A percentile compares a stretch with the other conserved stretches of the same genome.
Conservation (phyloP, 139 green algal species). For the Yamagishiella unicocca region DNA sequence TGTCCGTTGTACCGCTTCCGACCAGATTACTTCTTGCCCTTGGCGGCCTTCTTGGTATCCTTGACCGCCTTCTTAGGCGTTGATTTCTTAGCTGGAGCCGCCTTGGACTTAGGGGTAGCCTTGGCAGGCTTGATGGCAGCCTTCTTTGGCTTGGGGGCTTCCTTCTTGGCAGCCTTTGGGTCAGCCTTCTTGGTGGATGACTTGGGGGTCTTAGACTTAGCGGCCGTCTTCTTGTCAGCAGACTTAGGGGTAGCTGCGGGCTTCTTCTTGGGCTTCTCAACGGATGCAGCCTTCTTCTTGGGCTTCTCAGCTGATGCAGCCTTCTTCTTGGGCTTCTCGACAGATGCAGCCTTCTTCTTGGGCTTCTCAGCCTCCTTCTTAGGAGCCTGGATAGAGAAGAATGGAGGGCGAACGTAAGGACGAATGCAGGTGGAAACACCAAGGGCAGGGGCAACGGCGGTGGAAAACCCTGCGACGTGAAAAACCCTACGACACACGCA, state of each 20-base stretch:
- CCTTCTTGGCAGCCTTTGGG: constrained; percentile 40
- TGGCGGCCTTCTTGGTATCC: constrained; percentile 38
- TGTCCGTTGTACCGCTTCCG: too few species aligned
- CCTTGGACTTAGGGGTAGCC: constrained; percentile 49
- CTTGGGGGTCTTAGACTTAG: not conserved
- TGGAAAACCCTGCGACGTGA: too few species aligned
- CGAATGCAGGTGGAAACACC: too few species aligned
- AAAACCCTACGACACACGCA: too few species aligned
- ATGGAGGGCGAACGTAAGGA: too few species aligned
- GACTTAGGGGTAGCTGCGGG: constrained; percentile 6
- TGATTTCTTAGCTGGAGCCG: constrained; percentile 26
- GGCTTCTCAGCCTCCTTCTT: constrained; percentile 53
- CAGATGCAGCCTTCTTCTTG: constrained; percentile 45
- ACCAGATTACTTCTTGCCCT: constrained; percentile 31
- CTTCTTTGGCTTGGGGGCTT: constrained; percentile 47
- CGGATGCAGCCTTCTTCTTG: constrained; percentile 37
- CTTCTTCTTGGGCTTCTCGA: constrained; percentile 54
- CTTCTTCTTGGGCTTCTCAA: constrained; percentile 40
- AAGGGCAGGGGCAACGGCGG: too few species aligned
- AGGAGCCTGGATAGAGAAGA: constrained; percentile 9
- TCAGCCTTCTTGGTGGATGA: constrained; percentile 44
- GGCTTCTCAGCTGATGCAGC: constrained; percentile 13
- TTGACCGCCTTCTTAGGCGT: not conserved
- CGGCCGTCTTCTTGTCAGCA: constrained; percentile 50
- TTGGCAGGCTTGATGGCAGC: not conserved